Base-by-base conservation (phyloP, 257 asterid genomes). In the Pogostemon cablin region DNA sequence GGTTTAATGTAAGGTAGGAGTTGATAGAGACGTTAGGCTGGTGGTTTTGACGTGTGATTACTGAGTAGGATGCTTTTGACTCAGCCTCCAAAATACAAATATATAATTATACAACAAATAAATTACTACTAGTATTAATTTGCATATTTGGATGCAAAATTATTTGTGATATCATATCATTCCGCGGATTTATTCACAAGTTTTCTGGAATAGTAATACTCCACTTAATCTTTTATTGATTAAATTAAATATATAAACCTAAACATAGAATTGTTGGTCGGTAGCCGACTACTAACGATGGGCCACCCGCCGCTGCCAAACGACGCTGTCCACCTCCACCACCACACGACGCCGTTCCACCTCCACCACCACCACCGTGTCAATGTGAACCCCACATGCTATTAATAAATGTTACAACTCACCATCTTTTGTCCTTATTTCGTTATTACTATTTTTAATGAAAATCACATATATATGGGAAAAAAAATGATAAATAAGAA, bases 61-160 rank as follows among this genome's bases (percentile, higher is more conserved):
- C 67, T 74, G 63, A 71, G 62, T 60, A 9, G 69, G 75, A 48
- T 49, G 65, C 32, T 48, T 75, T 57, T 60, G 74, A 68, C 67
- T 68, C 75, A 53, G n/a, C 71, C 39, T 61, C 75, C 67, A 68
- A 68, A 42, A 42, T 12, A 53, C 2, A 9, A 64, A 50, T 9
- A 49, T 50, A 43, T 43, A 3, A 43, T 43, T 7, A 3, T 43
- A 11, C 12, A 8, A 47, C 53, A 47, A 47, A 47, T 10, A 43
- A 43, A 8, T 56, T 40, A 25, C 40, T 7, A 25, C 62, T 6
- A 25, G 1, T 0, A 25, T 25, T 25, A 25, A 25, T 25, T 25
- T 25, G 32, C 32, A 25, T 25, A 25, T 25, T 25, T 25, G 32
- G 32, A 25, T 25, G 32, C 32, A 25, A 25, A 25, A 25, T 25